Evolutionary conservation across 1,284 basidiomycete species (phyloP).

Genomic region (Irpex sp.): DNA sequence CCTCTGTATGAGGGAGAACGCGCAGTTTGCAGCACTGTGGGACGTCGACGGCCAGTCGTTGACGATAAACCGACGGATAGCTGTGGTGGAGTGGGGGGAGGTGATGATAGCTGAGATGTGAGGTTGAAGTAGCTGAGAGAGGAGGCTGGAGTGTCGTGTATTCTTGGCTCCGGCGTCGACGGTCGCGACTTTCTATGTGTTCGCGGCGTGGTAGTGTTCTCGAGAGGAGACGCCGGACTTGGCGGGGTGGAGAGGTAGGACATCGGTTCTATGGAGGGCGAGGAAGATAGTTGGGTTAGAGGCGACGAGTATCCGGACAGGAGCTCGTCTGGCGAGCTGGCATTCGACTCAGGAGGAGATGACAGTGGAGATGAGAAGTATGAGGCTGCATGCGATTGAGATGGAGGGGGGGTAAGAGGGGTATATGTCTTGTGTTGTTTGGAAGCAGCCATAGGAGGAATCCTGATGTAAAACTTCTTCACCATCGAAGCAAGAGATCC

Average conservation of each 20-base stretch:
- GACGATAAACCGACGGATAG: background rate
- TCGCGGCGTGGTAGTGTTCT: background rate
- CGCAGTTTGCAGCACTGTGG: background rate
- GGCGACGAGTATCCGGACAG: slow-evolving; percentile 5
- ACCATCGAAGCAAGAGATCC: background rate
- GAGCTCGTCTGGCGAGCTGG: background rate
- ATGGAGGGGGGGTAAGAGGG: slow-evolving; percentile 1
- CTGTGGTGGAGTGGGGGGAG: background rate
- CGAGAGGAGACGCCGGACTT: background rate
- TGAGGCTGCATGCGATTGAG: background rate
- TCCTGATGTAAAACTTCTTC: background rate
- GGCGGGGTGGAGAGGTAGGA: background rate
- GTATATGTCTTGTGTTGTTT: background rate
- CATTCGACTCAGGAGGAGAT: background rate
- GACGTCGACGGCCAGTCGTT: background rate
- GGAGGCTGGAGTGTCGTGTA: background rate
- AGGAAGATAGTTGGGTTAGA: background rate
- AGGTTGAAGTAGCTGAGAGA: background rate
- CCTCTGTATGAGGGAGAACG: background rate
- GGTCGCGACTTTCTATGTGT: background rate
- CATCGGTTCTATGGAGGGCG: background rate
- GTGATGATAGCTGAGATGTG: background rate
- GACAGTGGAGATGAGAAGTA: slow-evolving; percentile 3
- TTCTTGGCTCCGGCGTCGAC: background rate
- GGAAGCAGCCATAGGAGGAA: background rate